A percentile compares a stretch with the other conserved stretches of the same genome.
Conservation (phyloP, 2,329 filamentous ascomycete species). For the Pseudopyricularia cyperi region DNA sequence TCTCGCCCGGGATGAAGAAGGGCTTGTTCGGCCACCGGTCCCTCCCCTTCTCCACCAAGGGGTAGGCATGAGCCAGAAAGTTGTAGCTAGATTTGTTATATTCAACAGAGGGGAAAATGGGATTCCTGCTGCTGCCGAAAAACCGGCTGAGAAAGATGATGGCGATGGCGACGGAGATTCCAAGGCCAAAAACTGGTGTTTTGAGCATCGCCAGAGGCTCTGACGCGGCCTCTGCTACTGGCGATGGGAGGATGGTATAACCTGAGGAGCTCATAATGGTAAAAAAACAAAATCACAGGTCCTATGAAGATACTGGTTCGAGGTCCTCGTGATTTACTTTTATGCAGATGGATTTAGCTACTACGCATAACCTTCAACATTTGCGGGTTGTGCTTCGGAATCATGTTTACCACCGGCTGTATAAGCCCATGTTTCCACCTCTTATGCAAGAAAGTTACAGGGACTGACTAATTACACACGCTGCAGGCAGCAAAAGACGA, state of each 20-base stretch:
- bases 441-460: neutral
- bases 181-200: neutral
- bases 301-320: neutral
- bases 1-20: constrained; percentile 1
- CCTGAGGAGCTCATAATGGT: neutral
- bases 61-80: neutral
- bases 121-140: neutral
- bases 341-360: neutral
- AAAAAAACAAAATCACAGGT: neutral
- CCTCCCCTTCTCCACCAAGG: neutral
- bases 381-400: neutral
- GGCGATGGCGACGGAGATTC: neutral
- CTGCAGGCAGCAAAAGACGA: neutral
- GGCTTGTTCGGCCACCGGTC: neutral
- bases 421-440: neutral
- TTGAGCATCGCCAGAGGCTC: neutral
- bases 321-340: neutral
- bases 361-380: neutral
- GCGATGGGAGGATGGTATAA: neutral
- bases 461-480: neutral
- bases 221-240: neutral
- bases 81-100: neutral
- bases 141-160: neutral
- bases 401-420: neutral
- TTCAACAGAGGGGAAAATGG: neutral